Conservation (phyloP, 495 filamentous ascomycete species). For the Aspergillus coremiiformis region DNA sequence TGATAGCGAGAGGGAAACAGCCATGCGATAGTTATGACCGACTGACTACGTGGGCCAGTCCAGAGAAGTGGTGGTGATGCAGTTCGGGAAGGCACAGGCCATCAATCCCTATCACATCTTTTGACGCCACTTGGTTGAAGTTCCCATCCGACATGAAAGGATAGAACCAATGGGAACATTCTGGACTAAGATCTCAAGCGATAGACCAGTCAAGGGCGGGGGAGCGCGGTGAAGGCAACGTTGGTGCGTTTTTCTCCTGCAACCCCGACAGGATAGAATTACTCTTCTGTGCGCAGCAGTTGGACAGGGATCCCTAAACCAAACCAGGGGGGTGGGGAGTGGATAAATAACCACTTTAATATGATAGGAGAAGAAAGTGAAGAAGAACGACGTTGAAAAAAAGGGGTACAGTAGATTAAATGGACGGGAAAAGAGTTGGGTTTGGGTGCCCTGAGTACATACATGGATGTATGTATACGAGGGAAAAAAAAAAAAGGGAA, state of each 20-base stretch:
- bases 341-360: not conserved
- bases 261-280: conserved; percentile 3
- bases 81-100: conserved; percentile 33
- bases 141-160: conserved; percentile 11
- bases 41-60: conserved; percentile 15
- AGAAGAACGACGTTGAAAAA: no score
- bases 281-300: not conserved
- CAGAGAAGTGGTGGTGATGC: conserved; percentile 16
- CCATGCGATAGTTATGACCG: conserved; percentile 8
- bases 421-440: not conserved
- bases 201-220: not conserved
- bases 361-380: not conserved
- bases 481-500: not conserved
- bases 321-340: not conserved
- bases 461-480: not conserved
- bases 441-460: not conserved
- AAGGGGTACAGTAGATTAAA: not conserved
- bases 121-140: conserved; percentile 25
- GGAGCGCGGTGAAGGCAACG: conserved; percentile 10
- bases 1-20: conserved; percentile 4
- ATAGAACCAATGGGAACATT: conserved; percentile 22
- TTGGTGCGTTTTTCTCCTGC: conserved; percentile 7
- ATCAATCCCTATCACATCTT: conserved; percentile 25
- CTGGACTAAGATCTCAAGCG: conserved; percentile 11
- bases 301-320: conserved; percentile 6